Base-by-base conservation (phyloP, 352 stramenopile species). In the Pythium volutum region DNA sequence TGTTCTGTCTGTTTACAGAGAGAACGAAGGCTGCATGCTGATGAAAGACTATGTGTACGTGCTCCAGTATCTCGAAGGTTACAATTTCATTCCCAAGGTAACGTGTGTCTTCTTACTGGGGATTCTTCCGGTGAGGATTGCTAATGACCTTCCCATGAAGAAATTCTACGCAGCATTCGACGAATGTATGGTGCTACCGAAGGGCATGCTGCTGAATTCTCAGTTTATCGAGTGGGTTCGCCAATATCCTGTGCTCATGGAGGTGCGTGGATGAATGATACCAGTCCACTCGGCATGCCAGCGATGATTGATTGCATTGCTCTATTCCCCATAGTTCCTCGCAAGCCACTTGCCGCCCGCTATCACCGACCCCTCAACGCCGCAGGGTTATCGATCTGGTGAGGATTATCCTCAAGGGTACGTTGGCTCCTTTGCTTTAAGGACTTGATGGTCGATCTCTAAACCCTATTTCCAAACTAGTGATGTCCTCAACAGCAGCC, bases 221-320 rank as follows among this genome's bases (percentile, higher is more conserved):
- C 72, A 86, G 52, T 94, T 94, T 64, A 65, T 91, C 2, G 63
- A 82, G 15, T 94, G 85, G 85, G 75, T 91, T 9, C 81, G 71
- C n/a, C 71, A 84, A 41, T 85, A 89, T 31, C 73, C 83, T 5
- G 51, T 76, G 11, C 65, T 89, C 6, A 83, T 92, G 70, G 75
- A 91, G 33, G 84, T 91, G 64, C 50, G 71, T 53, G 9, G 11
- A 12, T 36, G 1, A 1, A 25, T 10, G n/a, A 15, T 31, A 11
- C 34, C 23, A 7, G 20, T n/a, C 4, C 4, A 54, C 20, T 6
- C 18, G 46, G 27, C 16, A 16, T 14, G n/a, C 16, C 4, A 55
- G 18, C n/a, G 48, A n/a, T 18, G 20, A 22, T 23, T 18, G 16
- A 36, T 15, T 47, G 10, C 8, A 38, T 39, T 12, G 1, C 26